These are phyloP conservation scores for Akanthomyces uredinophilus DNA, from an alignment of 2,329 filamentous ascomycete genomes.

Conservation along the genomic window DNA sequence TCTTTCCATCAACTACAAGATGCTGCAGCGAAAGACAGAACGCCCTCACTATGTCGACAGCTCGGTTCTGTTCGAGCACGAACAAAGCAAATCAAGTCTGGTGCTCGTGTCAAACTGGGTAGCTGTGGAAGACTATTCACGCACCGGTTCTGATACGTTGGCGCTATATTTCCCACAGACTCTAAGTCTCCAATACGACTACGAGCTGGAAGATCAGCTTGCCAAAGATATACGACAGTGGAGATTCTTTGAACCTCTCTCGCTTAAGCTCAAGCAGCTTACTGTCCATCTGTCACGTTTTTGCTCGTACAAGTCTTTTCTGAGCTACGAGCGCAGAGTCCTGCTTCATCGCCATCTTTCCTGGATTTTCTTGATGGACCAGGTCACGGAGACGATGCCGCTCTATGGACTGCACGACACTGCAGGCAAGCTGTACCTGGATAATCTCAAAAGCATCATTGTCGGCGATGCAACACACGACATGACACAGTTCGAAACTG, in stretches of 20 bases:
- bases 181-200: not conserved
- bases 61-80: not conserved
- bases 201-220: not conserved
- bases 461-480: not conserved
- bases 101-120: not conserved
- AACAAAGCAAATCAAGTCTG: not conserved
- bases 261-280: not conserved
- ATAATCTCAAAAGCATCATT: conserved; percentile 9
- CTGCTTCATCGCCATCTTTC: conserved; percentile 8
- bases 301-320: not conserved
- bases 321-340: conserved; percentile 7
- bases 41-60: not conserved
- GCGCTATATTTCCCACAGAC: not conserved
- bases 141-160: not conserved
- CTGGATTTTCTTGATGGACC: conserved; percentile 12
- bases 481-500: not conserved
- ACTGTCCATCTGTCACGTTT: conserved; percentile 1
- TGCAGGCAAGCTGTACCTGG: conserved; percentile 5
- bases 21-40: not conserved
- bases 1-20: not conserved
- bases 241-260: conserved; percentile 38
- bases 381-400: conserved; percentile 8
- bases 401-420: conserved; percentile 6
- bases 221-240: not conserved
- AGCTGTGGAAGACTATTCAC: not conserved